A percentile compares a stretch with the other conserved stretches of the same genome.
phyloP scores from a whole-genome alignment of 768 basidiomycete species.

The Leucocoprinus sp. region DNA sequence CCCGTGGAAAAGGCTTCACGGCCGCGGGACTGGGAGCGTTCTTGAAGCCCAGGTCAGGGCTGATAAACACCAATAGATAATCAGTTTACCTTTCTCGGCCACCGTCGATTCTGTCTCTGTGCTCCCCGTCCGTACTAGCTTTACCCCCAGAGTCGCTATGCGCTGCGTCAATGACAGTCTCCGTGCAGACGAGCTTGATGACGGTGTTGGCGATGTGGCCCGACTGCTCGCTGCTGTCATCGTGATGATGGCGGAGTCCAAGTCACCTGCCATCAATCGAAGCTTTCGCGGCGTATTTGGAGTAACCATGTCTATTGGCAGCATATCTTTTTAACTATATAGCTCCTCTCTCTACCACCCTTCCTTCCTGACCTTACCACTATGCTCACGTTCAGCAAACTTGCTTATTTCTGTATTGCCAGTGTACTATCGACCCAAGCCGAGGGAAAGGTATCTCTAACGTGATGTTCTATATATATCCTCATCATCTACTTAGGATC shows the following conservation, averaged over 20 bases:
- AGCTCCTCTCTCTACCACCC: too few species aligned
- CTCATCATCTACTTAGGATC: neutral
- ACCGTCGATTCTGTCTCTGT: neutral
- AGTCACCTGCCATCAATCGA: too few species aligned
- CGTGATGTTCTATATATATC: neutral
- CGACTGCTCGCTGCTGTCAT: neutral
- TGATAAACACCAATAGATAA: neutral
- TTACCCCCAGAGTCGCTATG: neutral
- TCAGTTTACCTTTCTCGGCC: neutral
- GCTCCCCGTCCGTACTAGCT: conserved; percentile 2
- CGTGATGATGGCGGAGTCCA: too few species aligned
- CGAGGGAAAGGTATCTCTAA: neutral
- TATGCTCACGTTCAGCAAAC: too few species aligned
- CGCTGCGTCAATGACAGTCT: neutral
- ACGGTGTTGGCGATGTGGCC: neutral
- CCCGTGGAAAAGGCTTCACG: conserved; percentile 58
- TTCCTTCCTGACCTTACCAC: too few species aligned
- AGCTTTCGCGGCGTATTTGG: too few species aligned
- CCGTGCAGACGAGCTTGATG: neutral
- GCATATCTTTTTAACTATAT: too few species aligned
- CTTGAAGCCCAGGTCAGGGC: conserved; percentile 10
- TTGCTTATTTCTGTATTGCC: too few species aligned
- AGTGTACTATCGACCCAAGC: too few species aligned
- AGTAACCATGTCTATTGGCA: too few species aligned
- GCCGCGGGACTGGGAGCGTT: conserved; percentile 51